These are phyloP conservation scores for Neurospora sp. DNA, from an alignment of 495 filamentous ascomycete genomes.

Conservation along the genomic window DNA sequence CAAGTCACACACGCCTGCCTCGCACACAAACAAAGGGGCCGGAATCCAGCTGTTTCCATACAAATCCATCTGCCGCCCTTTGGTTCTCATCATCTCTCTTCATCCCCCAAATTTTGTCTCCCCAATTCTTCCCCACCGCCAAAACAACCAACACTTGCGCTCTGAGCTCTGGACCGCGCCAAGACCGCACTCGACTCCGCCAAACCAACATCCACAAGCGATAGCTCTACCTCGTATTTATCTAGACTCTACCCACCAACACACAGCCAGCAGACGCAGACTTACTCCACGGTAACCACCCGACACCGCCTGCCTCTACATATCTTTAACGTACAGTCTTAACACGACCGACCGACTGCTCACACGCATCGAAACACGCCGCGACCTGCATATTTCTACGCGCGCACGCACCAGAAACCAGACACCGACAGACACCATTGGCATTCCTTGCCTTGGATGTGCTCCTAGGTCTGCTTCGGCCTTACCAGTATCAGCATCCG, in stretches of 20 bases:
- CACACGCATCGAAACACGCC: not conserved
- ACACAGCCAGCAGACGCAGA: not conserved
- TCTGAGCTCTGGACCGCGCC: not conserved
- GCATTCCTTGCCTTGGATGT: not conserved
- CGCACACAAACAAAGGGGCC: not conserved
- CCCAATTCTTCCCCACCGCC: not conserved
- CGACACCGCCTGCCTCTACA: not conserved
- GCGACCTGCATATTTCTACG: not conserved
- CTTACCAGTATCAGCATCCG: conserved; percentile 8
- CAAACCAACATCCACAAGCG: not conserved
- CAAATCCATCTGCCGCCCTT: not conserved
- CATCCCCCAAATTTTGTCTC: not conserved
- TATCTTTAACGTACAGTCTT: not conserved
- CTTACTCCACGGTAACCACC: not conserved
- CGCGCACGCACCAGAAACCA: not conserved
- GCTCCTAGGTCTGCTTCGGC: not conserved
- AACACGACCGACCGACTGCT: not conserved
- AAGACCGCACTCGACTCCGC: not conserved
- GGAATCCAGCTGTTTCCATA: not conserved
- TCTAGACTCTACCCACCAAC: not conserved
- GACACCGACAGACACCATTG: not conserved
- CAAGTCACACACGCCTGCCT: not conserved
- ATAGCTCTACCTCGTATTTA: not conserved
- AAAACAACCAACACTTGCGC: not conserved
- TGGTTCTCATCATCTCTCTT: not conserved